These are phyloP conservation scores for Penicillium vulpinum DNA, from an alignment of 2,329 filamentous ascomycete genomes.

Conservation along the genomic window DNA sequence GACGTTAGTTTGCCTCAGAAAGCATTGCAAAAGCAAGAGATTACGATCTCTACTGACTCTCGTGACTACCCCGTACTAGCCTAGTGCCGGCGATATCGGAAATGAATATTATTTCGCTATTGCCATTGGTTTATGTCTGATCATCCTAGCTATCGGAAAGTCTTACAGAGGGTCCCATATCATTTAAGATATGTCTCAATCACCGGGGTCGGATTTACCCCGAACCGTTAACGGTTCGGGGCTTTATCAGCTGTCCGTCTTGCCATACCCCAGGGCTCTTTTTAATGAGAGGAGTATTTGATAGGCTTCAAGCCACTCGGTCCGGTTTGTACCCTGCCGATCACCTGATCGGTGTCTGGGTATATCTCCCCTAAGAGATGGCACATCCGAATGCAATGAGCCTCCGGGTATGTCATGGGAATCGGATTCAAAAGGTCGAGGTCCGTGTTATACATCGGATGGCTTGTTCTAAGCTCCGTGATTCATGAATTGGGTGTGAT, in stretches of 20 bases:
- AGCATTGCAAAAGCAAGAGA: not conserved
- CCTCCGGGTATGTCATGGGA: slow-evolving; percentile 10
- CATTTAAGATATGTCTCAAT: too few species aligned
- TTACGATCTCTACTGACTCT: not conserved
- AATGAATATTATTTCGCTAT: not conserved
- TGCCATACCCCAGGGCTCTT: slow-evolving; percentile 1
- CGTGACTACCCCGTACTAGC: too few species aligned
- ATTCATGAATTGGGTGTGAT: slow-evolving; percentile 6
- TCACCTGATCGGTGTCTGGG: slow-evolving; percentile 25
- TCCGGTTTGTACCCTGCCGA: slow-evolving; percentile 17
- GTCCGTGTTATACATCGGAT: slow-evolving; percentile 12
- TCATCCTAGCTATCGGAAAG: not conserved
- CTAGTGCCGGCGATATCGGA: not conserved
- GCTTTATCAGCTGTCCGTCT: slow-evolving; percentile 5
- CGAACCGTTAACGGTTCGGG: slow-evolving; percentile 12
- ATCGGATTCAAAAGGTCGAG: slow-evolving; percentile 14
- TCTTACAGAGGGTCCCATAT: not conserved
- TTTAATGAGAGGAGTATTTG: not conserved
- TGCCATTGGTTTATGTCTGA: not conserved
- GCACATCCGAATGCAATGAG: slow-evolving; percentile 17
- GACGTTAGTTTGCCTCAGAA: too few species aligned
- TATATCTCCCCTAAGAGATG: slow-evolving; percentile 21
- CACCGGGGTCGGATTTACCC: slow-evolving; percentile 7
- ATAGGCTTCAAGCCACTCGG: slow-evolving; percentile 23
- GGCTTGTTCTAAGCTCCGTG: slow-evolving; percentile 9